Evolutionary conservation across 164 flowering plant species (phyloP).

Genomic region (Tetracentron sinense): DNA sequence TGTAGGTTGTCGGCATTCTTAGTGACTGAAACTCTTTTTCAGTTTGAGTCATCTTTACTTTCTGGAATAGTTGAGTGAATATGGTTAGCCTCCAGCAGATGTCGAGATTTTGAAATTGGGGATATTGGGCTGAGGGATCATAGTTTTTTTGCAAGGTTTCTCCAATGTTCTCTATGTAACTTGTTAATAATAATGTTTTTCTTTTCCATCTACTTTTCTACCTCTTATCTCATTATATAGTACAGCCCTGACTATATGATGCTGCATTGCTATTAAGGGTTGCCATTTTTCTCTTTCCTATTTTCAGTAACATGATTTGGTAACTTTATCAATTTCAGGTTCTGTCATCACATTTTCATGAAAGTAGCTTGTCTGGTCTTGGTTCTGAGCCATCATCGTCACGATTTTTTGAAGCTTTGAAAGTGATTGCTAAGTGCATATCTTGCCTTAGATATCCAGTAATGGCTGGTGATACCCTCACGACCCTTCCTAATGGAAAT

Average conservation of each 20-base stretch:
- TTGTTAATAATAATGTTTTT: constrained; percentile 3
- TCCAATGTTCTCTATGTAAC: constrained; percentile 3
- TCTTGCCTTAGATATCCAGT: constrained; percentile 1
- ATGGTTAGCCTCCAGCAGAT: constrained; percentile 10
- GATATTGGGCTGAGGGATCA: constrained; percentile 10
- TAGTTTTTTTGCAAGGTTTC: constrained; percentile 15
- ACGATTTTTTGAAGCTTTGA: background rate
- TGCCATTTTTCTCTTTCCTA: too few relatives aligned
- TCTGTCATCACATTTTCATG: constrained; percentile 15
- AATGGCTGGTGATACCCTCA: constrained; percentile 29
- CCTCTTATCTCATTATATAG: background rate
- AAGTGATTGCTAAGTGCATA: too few relatives aligned
- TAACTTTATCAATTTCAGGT: constrained; percentile 14
- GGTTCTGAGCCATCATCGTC: background rate
- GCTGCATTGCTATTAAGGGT: too few relatives aligned
- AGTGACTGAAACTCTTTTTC: too few relatives aligned
- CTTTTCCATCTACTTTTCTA: background rate
- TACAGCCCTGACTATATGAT: too few relatives aligned
- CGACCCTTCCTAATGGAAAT: constrained; percentile 30
- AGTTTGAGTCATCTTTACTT: too few relatives aligned
- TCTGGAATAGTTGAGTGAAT: constrained; percentile 9
- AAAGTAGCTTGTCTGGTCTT: constrained; percentile 17
- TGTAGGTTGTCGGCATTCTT: too few relatives aligned
- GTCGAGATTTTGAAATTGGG: constrained; percentile 7
- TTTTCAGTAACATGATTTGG: too few relatives aligned